Evolutionary conservation across 495 filamentous ascomycete genomes (phyloP).

Genomic region (Aspergillus mulundensis): DNA sequence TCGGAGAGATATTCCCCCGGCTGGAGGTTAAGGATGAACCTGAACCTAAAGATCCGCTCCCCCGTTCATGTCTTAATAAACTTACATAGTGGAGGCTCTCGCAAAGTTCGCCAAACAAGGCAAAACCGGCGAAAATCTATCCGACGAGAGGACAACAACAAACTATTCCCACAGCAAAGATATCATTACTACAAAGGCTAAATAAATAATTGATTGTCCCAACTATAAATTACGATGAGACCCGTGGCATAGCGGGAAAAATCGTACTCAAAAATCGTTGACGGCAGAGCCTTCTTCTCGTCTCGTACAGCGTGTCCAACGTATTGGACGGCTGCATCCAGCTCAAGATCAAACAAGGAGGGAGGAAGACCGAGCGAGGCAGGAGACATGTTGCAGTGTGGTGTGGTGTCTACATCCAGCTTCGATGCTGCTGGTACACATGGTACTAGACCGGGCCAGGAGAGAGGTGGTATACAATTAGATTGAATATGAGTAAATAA

Average conservation of each 20-base stretch:
- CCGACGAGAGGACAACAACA: too few relatives aligned
- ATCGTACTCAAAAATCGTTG: slow-evolving; percentile 57
- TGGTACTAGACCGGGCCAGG: neutral
- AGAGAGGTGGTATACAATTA: slow-evolving; percentile 1
- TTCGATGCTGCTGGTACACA: neutral
- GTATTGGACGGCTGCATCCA: slow-evolving; percentile 39
- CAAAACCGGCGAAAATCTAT: neutral
- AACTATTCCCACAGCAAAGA: too few relatives aligned
- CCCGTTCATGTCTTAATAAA: neutral
- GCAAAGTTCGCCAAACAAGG: neutral
- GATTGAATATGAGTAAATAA: neutral
- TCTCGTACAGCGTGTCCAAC: slow-evolving; percentile 41
- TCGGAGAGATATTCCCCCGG: neutral
- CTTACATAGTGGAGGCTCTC: too few relatives aligned
- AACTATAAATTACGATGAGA: slow-evolving; percentile 52
- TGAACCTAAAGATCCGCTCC: too few relatives aligned
- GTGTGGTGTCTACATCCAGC: neutral
- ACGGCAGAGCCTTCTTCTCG: slow-evolving; percentile 40
- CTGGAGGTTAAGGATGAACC: too few relatives aligned
- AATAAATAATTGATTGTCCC: slow-evolving; percentile 28
- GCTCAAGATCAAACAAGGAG: slow-evolving; percentile 52
- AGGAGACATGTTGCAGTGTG: slow-evolving; percentile 40
- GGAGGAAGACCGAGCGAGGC: slow-evolving; percentile 52
- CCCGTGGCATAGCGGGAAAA: slow-evolving; percentile 35
- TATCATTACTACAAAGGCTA: too few relatives aligned